A percentile compares a stretch with the other conserved stretches of the same genome.
These are phyloP conservation scores for Barnettozyma pratensis DNA, from an alignment of 805 yeast genomes.

Conservation along the genomic window DNA sequence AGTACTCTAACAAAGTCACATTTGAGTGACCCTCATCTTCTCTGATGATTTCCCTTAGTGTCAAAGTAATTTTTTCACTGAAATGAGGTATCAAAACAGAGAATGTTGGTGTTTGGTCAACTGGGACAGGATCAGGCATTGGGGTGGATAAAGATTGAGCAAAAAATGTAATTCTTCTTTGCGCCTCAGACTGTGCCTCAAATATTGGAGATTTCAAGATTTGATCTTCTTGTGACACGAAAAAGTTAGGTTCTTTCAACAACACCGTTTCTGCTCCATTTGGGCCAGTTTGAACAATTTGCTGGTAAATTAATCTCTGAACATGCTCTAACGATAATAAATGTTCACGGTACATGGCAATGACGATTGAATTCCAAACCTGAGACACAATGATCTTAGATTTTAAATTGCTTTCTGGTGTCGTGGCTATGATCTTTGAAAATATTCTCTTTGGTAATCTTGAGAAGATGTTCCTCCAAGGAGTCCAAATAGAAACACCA, in stretches of 20 bases:
- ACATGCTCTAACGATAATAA: constrained; percentile 96
- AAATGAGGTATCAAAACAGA: constrained; percentile 86
- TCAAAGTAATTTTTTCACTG: constrained; percentile 71
- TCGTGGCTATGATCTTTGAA: constrained; percentile 51
- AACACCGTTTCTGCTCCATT: constrained; percentile 35
- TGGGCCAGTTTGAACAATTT: constrained; percentile 44
- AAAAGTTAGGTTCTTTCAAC: constrained; percentile 69
- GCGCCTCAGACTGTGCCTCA: constrained; percentile 68
- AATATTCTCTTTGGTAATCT: constrained; percentile 71
- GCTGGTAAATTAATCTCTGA: constrained; percentile 92
- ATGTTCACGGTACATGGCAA: constrained; percentile 99
- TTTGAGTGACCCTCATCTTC: constrained; percentile 57
- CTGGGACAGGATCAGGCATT: constrained; percentile 65
- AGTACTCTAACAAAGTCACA: constrained; percentile 64
- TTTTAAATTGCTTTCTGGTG: constrained; percentile 89
- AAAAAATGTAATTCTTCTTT: constrained; percentile 78
- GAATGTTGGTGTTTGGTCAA: constrained; percentile 71
- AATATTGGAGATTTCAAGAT: constrained; percentile 53
- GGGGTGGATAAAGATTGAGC: constrained; percentile 89
- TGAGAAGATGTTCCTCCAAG: constrained; percentile 79
- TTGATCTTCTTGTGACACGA: constrained; percentile 78
- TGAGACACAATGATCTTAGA: constrained; percentile 96
- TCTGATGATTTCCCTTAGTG: constrained; percentile 72
- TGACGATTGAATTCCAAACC: constrained; percentile 97
- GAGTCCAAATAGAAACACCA: constrained; percentile 84